phyloP scores from a whole-genome alignment of 495 filamentous ascomycete genomes.

The Xylaria venustula region DNA sequence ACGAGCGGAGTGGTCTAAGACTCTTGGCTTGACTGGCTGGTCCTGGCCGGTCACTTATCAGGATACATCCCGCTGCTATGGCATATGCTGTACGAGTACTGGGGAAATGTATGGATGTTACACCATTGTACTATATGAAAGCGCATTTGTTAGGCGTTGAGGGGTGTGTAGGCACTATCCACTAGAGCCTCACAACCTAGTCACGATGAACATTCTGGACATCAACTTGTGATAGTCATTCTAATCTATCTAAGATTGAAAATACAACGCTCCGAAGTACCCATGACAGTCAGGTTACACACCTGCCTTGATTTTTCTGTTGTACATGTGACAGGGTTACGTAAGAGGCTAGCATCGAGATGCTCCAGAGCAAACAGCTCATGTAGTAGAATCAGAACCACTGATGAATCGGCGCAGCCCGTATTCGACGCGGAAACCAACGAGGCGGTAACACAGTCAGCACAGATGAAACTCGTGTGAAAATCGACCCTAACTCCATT shows the following conservation, averaged over 20 bases:
- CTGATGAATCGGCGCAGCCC: not conserved
- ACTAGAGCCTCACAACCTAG: not conserved
- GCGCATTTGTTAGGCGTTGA: conserved; percentile 15
- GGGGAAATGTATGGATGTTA: conserved; percentile 3
- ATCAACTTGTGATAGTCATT: too few species aligned
- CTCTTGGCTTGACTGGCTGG: too few species aligned
- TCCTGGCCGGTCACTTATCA: not conserved
- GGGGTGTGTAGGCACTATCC: not conserved
- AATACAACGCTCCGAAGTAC: conserved; percentile 9
- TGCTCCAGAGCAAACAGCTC: not conserved
- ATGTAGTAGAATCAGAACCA: not conserved
- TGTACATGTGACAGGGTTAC: conserved; percentile 8
- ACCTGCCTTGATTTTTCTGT: not conserved
- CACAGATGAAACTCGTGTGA: not conserved
- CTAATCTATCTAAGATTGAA: conserved; percentile 1
- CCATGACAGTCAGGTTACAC: not conserved
- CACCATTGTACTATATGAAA: conserved; percentile 22
- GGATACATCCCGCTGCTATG: not conserved
- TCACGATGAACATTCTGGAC: too few species aligned
- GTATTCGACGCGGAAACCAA: not conserved
- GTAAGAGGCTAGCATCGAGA: not conserved
- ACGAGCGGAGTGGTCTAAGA: too few species aligned
- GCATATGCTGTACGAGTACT: conserved; percentile 1
- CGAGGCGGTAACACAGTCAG: not conserved
- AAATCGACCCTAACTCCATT: conserved; percentile 23